A percentile compares a stretch with the other conserved stretches of the same genome.
Conservation (phyloP, 2,329 filamentous ascomycete species). For the Colletotrichum spaethianum region DNA sequence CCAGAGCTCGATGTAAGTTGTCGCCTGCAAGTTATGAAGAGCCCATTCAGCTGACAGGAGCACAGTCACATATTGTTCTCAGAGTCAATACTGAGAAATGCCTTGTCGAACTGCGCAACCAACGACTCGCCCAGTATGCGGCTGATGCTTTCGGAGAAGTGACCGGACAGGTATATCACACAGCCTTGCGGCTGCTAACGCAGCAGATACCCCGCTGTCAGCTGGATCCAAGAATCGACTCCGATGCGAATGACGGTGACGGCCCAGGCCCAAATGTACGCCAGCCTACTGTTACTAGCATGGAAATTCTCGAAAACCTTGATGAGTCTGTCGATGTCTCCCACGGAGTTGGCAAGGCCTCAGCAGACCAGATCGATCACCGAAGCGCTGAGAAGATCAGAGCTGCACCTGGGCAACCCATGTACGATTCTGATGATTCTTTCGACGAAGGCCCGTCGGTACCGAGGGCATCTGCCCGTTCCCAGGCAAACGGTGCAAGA, state of each 20-base stretch:
- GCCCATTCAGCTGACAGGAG: conserved; percentile 46
- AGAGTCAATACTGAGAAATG: conserved; percentile 90
- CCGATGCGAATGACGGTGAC: conserved; percentile 54
- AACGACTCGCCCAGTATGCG: conserved; percentile 80
- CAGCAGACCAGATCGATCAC: conserved; percentile 61
- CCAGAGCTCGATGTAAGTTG: conserved; percentile 68
- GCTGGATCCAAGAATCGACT: conserved; percentile 66
- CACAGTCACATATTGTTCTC: conserved; percentile 79
- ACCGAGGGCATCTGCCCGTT: conserved; percentile 42
- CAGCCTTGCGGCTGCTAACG: conserved; percentile 80
- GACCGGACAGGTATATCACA: conserved; percentile 84
- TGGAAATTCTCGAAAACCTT: conserved; percentile 70
- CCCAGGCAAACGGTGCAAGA: conserved; percentile 51
- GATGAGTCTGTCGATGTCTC: conserved; percentile 67
- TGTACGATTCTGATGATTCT: conserved; percentile 53
- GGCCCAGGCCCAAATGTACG: conserved; percentile 43
- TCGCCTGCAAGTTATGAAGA: conserved; percentile 4
- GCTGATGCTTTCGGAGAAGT: conserved; percentile 78
- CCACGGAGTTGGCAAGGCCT: conserved; percentile 70
- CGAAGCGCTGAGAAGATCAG: conserved; percentile 65
- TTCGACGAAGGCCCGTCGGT: conserved; percentile 47
- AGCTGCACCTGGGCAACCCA: conserved; percentile 45
- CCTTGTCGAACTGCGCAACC: conserved; percentile 84
- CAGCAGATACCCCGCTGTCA: conserved; percentile 78
- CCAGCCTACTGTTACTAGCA: conserved; percentile 62